Evolutionary conservation across 495 filamentous ascomycete genomes (phyloP).

Genomic region (Cetradonia linearis): DNA sequence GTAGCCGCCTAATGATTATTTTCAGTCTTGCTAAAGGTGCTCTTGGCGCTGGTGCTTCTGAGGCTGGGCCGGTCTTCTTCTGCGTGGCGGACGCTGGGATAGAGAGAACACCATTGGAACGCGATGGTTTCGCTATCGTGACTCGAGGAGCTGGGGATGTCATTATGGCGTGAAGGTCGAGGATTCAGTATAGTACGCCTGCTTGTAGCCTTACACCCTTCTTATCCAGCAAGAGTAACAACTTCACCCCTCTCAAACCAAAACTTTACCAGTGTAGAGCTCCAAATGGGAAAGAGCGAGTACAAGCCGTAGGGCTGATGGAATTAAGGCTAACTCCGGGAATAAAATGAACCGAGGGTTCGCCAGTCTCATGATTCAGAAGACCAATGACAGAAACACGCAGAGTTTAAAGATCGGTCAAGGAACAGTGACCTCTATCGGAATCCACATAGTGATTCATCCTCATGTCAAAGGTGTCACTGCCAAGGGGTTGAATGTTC

Average conservation of each 20-base stretch:
- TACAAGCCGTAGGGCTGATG: background rate
- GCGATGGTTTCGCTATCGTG: slow-evolving; percentile 19
- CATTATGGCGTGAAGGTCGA: background rate
- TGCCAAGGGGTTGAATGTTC: no score
- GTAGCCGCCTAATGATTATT: slow-evolving; percentile 72
- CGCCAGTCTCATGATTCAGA: no score
- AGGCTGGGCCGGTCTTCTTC: slow-evolving; percentile 41
- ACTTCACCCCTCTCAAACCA: background rate
- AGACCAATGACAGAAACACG: no score
- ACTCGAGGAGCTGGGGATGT: slow-evolving; percentile 16
- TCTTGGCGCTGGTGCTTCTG: slow-evolving; percentile 42
- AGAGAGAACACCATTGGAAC: slow-evolving; percentile 46
- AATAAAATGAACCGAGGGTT: background rate
- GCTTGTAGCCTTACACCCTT: no score
- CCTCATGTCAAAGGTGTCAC: no score
- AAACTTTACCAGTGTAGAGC: background rate
- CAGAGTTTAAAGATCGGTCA: no score
- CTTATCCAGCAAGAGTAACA: no score
- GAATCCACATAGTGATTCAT: no score
- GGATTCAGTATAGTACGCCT: no score
- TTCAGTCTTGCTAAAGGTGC: slow-evolving; percentile 60
- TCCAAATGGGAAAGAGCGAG: background rate
- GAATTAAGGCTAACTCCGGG: background rate
- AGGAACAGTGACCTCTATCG: no score
- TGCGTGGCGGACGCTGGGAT: slow-evolving; percentile 47